Conservation (phyloP, 768 basidiomycete genomes). For the Lentinula edodes region DNA sequence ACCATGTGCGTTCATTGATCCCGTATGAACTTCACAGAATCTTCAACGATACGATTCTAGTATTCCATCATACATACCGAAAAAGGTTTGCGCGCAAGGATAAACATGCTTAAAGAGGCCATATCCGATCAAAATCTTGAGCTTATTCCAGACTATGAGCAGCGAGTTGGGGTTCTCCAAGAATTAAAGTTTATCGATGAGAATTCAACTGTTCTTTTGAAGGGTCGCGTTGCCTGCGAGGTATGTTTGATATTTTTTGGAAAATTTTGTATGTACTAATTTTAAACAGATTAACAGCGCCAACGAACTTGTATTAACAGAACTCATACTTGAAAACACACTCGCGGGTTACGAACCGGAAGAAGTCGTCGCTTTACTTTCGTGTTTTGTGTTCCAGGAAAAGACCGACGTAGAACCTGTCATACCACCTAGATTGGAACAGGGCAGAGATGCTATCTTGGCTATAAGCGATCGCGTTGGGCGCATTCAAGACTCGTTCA, state of each 20-base stretch:
- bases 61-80: conserved; percentile 72
- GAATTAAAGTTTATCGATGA: conserved; percentile 93
- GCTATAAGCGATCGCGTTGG: conserved; percentile 76
- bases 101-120: conserved; percentile 73
- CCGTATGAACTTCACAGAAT: not conserved
- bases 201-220: conserved; percentile 90
- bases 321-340: conserved; percentile 94
- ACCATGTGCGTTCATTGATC: conserved; percentile 55
- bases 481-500: conserved; percentile 72
- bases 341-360: conserved; percentile 87
- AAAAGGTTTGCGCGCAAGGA: conserved; percentile 66
- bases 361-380: conserved; percentile 93
- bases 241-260: conserved; percentile 31
- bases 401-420: conserved; percentile 89
- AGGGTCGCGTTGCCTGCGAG: conserved; percentile 98
- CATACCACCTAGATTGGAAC: conserved; percentile 72
- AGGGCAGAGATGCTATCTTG: conserved; percentile 74
- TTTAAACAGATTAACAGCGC: conserved; percentile 88
- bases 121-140: conserved; percentile 97
- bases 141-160: conserved; percentile 95
- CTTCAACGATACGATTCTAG: conserved; percentile 32
- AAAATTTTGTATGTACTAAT: not conserved
- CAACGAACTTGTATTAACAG: conserved; percentile 94
- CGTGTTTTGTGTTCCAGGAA: conserved; percentile 97
- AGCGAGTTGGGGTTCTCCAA: conserved; percentile 84